Conservation (phyloP, 2,329 filamentous ascomycete species). For the Beauveria scarabaeidicola region DNA sequence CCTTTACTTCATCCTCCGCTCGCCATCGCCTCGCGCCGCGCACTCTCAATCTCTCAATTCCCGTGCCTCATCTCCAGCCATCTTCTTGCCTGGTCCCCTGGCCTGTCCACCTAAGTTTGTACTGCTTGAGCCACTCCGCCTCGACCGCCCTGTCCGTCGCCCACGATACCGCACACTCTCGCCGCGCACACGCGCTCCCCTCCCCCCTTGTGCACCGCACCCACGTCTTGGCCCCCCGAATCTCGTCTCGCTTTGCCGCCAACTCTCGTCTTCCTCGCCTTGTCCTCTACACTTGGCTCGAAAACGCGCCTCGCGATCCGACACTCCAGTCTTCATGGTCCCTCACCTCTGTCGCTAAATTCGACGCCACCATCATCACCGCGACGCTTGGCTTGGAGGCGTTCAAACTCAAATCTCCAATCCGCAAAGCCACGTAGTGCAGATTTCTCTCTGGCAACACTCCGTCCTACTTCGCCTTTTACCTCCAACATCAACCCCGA, state of each 20-base stretch:
- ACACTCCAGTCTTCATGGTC: background rate
- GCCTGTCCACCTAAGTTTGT: background rate
- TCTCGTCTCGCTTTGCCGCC: background rate
- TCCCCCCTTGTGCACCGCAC: background rate
- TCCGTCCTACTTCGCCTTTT: too few relatives aligned
- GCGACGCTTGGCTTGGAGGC: background rate
- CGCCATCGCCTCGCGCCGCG: background rate
- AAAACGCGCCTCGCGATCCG: background rate
- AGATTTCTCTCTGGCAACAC: background rate
- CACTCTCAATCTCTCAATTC: background rate
- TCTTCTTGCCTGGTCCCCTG: constrained; percentile 2
- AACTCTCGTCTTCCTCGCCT: background rate
- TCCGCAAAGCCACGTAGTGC: background rate
- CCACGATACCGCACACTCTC: background rate
- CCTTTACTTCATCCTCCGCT: background rate
- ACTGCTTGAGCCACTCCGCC: background rate
- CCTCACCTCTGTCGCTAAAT: background rate
- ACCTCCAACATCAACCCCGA: too few relatives aligned
- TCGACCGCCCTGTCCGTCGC: background rate
- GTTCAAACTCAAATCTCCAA: background rate
- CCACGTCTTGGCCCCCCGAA: background rate
- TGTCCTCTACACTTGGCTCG: background rate
- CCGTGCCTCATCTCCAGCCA: background rate
- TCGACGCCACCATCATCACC: background rate
- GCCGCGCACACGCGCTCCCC: background rate